A percentile compares a stretch with the other conserved stretches of the same genome.
Conservation (phyloP, 73 alveolate species). For the Blepharisma japonicum region DNA sequence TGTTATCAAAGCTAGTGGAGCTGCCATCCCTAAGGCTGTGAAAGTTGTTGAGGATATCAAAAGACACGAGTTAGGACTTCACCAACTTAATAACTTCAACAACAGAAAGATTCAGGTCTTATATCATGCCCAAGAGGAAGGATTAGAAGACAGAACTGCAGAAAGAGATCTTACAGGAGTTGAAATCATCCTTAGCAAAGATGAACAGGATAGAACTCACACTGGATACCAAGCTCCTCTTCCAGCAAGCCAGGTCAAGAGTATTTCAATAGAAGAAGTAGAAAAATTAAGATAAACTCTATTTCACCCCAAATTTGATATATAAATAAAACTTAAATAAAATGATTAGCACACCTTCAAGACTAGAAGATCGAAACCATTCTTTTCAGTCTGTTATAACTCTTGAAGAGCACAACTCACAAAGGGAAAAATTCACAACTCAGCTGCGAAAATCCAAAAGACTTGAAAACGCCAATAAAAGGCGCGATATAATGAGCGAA, state of each 20-base stretch:
- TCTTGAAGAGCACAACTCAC: no score
- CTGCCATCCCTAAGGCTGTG: constrained; percentile 30
- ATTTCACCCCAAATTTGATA: no score
- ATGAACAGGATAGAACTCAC: constrained; percentile 18
- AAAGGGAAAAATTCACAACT: no score
- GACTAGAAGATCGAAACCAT: no score
- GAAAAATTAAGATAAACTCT: background rate
- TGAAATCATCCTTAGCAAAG: constrained; percentile 14
- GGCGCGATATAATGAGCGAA: no score
- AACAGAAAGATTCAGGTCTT: background rate
- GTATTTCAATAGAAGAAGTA: constrained; percentile 19
- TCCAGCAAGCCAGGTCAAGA: constrained; percentile 19
- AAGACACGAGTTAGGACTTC: constrained; percentile 26
- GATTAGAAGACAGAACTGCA: background rate
- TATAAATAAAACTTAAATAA: no score
- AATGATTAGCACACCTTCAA: no score
- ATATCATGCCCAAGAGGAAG: constrained; percentile 30
- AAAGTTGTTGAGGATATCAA: constrained; percentile 30
- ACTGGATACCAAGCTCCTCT: constrained; percentile 34
- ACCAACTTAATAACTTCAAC: background rate
- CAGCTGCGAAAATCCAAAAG: no score
- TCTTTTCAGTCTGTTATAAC: no score
- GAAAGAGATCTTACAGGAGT: constrained; percentile 3
- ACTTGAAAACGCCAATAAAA: no score
- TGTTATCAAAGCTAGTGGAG: constrained; percentile 28